Evolutionary conservation across 192 early-diverging fungal genomes (phyloP), one percentile per base, ranked within the genome.

Genomic region (Thamnidium elegans): DNA sequence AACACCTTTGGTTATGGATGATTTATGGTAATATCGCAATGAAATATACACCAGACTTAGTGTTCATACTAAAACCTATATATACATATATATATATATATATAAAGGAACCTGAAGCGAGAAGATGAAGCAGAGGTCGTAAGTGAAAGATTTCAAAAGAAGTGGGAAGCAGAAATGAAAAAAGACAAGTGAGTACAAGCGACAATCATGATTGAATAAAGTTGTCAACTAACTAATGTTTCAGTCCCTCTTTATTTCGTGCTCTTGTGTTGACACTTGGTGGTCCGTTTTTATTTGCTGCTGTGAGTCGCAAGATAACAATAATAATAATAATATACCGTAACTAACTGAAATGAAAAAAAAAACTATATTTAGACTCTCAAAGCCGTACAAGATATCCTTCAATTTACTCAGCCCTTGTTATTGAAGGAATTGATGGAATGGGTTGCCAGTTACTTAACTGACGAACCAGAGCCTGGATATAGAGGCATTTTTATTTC

Each of bases 401-500:
- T 92, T 5, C 75, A 77, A 36, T 94, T 95, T 59, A 66, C 80
- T 46, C 91, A 95, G 70, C 94, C 95, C 0, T 67, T 84, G 15
- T 83, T 94, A 43, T 72, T 97, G 61, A 71, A 76, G 10, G 75
- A 84, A 30, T 81, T 97, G 74, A 82, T 90, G 45, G 70, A 59
- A 13, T 86, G 84, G 69, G 81, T 86, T 4, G 78, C 77, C 60
- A 80, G 66, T 52, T 87, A 88, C 64, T 63, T 71, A 36, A 82
- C 81, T 15, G 72, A 78, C 36, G 19, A 58, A 6, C 82, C 80
- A 7, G 73, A 86, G 46, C 89, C 91, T 7, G 59, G 86, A 3
- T 82, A 87, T 14, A 59, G 81, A 17, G 95, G 95, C 13, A 85
- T 89, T 66, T 72, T 82, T 21, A 93, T 94, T 63, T 90, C 95